These are phyloP conservation scores for Calonectria fujianensis DNA, from an alignment of 2,329 filamentous ascomycete species.

Conservation along the genomic window DNA sequence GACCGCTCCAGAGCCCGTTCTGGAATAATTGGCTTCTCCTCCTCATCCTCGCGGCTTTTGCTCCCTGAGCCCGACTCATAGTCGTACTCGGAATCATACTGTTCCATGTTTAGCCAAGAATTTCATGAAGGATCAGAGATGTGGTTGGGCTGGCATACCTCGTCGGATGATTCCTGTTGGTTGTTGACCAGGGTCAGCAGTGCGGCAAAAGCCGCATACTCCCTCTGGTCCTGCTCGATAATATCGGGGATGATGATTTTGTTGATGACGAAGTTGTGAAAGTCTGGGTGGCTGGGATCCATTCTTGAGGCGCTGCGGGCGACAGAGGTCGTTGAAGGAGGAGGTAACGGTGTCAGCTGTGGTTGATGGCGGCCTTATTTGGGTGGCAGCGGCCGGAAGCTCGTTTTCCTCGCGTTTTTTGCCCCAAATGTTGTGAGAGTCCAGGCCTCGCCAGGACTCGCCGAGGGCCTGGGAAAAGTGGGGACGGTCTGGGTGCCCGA, in stretches of 20 bases:
- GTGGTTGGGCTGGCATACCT: conserved; percentile 41
- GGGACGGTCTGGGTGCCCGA: conserved; percentile 22
- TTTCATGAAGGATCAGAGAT: conserved; percentile 10
- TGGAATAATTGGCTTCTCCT: conserved; percentile 13
- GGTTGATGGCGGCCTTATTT: conserved; percentile 30
- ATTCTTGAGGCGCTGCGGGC: conserved; percentile 1
- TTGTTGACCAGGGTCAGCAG: conserved; percentile 36
- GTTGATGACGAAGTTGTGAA: conserved; percentile 37
- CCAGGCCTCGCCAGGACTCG: conserved; percentile 33
- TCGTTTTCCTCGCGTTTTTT: conserved; percentile 22
- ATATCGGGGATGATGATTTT: conserved; percentile 38
- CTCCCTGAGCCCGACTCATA: conserved; percentile 40
- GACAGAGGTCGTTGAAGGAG: background rate
- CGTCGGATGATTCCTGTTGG: conserved; percentile 34
- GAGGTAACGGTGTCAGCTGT: conserved; percentile 21
- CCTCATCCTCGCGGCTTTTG: conserved; percentile 28
- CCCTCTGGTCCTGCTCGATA: conserved; percentile 32
- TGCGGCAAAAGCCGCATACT: conserved; percentile 40
- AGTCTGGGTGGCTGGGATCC: conserved; percentile 10
- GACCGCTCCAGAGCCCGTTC: conserved; percentile 20
- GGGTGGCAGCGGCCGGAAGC: conserved; percentile 7
- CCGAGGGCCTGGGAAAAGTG: conserved; percentile 27
- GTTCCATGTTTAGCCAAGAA: conserved; percentile 33
- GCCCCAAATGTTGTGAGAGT: conserved; percentile 31
- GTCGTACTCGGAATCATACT: conserved; percentile 47